Evolutionary conservation across 2,329 filamentous ascomycete species (phyloP).

Genomic region (Pseudogymnoascus sp.): DNA sequence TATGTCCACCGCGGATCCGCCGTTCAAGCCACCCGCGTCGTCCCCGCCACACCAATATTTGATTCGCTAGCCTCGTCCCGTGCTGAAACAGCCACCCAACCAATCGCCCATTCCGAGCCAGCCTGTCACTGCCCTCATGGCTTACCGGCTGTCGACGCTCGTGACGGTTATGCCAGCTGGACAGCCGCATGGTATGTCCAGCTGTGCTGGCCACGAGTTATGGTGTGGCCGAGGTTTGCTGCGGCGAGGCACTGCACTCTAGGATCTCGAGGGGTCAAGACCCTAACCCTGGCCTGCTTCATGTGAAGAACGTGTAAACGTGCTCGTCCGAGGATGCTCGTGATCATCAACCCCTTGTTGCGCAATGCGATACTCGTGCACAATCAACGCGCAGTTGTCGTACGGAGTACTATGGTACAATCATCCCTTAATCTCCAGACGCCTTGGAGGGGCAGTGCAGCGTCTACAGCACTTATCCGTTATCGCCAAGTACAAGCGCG

Average conservation of each 20-base stretch:
- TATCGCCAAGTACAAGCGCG: conserved; percentile 2
- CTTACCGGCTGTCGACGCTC: background rate
- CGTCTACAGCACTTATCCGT: background rate
- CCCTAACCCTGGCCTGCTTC: background rate
- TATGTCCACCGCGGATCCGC: conserved; percentile 4
- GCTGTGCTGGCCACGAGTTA: conserved; percentile 2
- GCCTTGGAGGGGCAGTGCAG: background rate
- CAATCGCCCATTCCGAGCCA: background rate
- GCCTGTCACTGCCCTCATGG: background rate
- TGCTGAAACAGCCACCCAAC: background rate
- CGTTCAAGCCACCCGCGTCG: conserved; percentile 2
- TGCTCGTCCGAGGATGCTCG: conserved; percentile 1
- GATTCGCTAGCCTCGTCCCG: background rate
- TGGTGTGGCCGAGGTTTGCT: conserved; percentile 4
- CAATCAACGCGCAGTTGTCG: background rate
- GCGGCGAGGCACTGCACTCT: background rate
- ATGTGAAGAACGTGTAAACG: background rate
- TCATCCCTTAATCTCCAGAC: conserved; percentile 1
- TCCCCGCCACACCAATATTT: conserved; percentile 7
- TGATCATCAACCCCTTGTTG: background rate
- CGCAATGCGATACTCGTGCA: conserved; percentile 1
- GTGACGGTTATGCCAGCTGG: conserved; percentile 6
- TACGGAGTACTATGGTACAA: background rate
- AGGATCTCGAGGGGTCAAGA: background rate
- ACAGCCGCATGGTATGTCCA: conserved; percentile 1